Evolutionary conservation across 768 basidiomycete genomes (phyloP), one percentile per base, ranked within the genome.

Genomic region (Pholiota microspora): DNA sequence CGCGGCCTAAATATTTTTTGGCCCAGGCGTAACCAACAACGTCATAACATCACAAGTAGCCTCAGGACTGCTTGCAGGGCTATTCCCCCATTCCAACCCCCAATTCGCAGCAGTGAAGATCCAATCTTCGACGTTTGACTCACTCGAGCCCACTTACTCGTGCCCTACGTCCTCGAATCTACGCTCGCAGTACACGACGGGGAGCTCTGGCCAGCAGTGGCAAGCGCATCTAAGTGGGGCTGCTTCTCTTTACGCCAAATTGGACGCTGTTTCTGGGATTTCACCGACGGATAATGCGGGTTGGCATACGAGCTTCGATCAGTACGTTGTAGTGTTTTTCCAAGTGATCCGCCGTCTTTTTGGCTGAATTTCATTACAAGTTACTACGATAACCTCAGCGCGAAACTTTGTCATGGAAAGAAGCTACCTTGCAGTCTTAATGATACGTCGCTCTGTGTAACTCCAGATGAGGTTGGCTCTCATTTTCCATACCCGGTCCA

Each of bases 11-110:
- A 53, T 3, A 9, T 16, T 36, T n/a, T 24, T 18, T 7, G 7
- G n/a, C 29, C 5, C 48, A 78, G 77, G 78, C 4, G 77, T 80
- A 4, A 81, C 80, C 2, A 79, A 79, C 66, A 81, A 81, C 47
- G 72, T 71, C 15, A 78, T 81, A 25, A 80, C 80, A 8, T 80
- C 79, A 0, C 77, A 81, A 68, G 77, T 80, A 1, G 77, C 79
- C 15, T 75, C 75, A 15, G 77, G 75, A 1, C 69, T 80, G 13
- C 58, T 78, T 18, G 67, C 66, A 44, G 78, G 79, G 2, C 64
- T 81, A 8, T 80, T 80, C 63, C 78, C 80, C 3, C 56, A 48
- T 12, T 71, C 73, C 34, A 48, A 60, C 7, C 61, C 67, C 25
- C 54, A 59, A 24, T 53, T 56, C 4, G 56, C 68, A 10, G 62